Base-by-base conservation (phyloP, 768 basidiomycete genomes). In the Cyclocybe cylindracea region DNA sequence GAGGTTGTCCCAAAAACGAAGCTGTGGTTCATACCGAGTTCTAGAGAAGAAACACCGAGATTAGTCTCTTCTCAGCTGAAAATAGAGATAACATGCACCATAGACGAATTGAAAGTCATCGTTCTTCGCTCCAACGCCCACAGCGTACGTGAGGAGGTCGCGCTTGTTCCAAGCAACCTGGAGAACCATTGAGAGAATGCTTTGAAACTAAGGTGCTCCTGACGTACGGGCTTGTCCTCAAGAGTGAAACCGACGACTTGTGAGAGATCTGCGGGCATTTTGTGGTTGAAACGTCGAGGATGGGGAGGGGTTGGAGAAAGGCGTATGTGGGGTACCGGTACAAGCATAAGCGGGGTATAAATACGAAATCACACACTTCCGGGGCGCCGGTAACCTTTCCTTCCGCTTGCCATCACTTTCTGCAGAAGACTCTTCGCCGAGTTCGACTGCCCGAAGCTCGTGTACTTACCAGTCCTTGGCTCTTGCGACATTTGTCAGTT, bases 121-220 rank as follows among this genome's bases (percentile, higher is more conserved):
- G 37, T 76, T 76, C 68, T 90, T 91, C 11, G 90, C 90, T 10
- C 92, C 93, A 35, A 94, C 85, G 10, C 89, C 90, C 19, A 84
- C 73, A 10, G 89, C 87, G 57, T 93, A 94, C 1, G 83, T 79
- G 53, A 94, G 70, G 13, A 93, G 71, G 68, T 94, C 92, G 45
- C 91, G 82, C 69, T 86, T 85, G 64, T 89, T 91, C 92, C 92
- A 94, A 1, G 80, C 68, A 19, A 91, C 91, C 89, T 92, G 41
- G 3, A 24, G 13, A 16, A 31, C 40, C 19, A 10, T 14, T 16
- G 43, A 14, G 9, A 18, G 19, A 43, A 40, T 10, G 31, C 4
- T 11, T 6, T 9, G 7, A 10, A 34, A 2, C 18, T 39, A 36
- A 8, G 14, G 9, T 18, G 11, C 34, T 5, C 34, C 31, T 29